Evolutionary conservation across 345 rosid species (phyloP).

Genomic region (Raphanus sativus): DNA sequence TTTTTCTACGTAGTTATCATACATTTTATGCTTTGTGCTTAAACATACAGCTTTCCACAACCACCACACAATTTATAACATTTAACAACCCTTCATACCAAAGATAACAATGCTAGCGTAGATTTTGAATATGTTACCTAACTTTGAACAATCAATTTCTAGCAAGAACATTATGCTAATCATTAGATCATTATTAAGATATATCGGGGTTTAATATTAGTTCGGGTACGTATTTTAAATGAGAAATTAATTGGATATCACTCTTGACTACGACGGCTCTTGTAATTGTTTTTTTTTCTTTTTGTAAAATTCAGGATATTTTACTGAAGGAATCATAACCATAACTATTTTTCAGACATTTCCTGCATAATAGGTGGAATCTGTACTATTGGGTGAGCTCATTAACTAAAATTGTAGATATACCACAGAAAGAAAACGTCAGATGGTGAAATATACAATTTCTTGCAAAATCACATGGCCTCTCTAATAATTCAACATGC

Average conservation of each 20-base stretch:
- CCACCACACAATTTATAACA: slow-evolving; percentile 31
- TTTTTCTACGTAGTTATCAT: slow-evolving; percentile 19
- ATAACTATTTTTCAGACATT: background rate
- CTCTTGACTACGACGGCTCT: background rate
- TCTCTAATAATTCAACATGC: background rate
- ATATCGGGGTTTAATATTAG: background rate
- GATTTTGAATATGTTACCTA: background rate
- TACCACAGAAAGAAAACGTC: slow-evolving; percentile 21
- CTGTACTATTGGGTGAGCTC: background rate
- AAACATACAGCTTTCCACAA: slow-evolving; percentile 14
- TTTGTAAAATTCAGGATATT: background rate
- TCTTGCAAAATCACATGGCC: background rate
- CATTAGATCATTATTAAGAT: background rate
- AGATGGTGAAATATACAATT: background rate
- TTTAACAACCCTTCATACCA: slow-evolving; percentile 19
- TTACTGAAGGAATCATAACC: background rate
- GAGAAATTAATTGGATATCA: background rate
- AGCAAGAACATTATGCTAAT: background rate
- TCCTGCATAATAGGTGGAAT: background rate
- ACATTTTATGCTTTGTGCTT: slow-evolving; percentile 29
- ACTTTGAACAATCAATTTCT: background rate
- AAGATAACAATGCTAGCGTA: background rate
- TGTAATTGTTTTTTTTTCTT: background rate
- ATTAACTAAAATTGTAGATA: background rate
- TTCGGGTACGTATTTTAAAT: background rate